Percentiles rank a stretch among this genome's conserved stretches.
Evolutionary conservation across 257 asterid genomes (phyloP).

Genomic region (Solanum virginianum): DNA sequence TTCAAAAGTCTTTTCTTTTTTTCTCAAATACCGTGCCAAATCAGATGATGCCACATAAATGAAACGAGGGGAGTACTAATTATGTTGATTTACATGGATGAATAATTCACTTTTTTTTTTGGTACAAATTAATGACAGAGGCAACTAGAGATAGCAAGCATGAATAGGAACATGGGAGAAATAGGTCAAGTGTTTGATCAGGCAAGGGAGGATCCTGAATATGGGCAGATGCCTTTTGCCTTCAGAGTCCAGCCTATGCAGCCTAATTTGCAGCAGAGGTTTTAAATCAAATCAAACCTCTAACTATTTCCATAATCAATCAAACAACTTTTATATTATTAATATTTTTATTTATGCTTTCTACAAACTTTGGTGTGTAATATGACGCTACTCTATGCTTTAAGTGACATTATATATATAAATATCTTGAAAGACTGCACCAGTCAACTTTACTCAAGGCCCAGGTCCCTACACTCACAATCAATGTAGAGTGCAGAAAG

Average conservation of each 20-base stretch:
- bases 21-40: no score
- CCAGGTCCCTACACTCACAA: no score
- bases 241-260: constrained; percentile 72
- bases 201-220: constrained; percentile 24
- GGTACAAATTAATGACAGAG: constrained; percentile 18
- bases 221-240: constrained; percentile 49
- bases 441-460: no score
- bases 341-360: not conserved
- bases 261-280: constrained; percentile 54
- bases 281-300: not conserved
- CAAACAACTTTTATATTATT: not conserved
- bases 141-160: constrained; percentile 48
- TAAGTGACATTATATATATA: not conserved
- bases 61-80: not conserved
- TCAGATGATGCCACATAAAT: no score
- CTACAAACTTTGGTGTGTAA: not conserved
- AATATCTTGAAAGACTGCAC: not conserved
- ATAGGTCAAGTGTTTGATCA: constrained; percentile 31
- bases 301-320: not conserved
- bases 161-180: constrained; percentile 50
- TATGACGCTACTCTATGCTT: not conserved
- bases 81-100: not conserved
- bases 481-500: no score
- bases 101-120: not conserved
- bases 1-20: no score